Percentiles rank a stretch among this genome's conserved stretches.
phyloP scores from a whole-genome alignment of 805 yeast genomes.

The Cephaloascus albidus region DNA sequence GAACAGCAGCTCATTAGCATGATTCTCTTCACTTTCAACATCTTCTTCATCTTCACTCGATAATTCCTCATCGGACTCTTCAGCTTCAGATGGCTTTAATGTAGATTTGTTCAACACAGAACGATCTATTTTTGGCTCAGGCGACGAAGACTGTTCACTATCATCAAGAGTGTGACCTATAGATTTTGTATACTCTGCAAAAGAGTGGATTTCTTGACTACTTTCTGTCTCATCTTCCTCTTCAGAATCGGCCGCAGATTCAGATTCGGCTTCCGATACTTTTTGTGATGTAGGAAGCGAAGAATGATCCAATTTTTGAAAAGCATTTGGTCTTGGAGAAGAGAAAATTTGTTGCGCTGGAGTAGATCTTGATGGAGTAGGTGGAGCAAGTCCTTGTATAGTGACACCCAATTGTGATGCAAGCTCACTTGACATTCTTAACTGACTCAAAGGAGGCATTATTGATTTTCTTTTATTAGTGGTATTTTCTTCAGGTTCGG shows the following conservation, averaged over 20 bases:
- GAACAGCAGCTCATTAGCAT: neutral
- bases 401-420: conserved; percentile 24
- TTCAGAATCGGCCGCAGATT: neutral
- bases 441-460: conserved; percentile 18
- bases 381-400: conserved; percentile 11
- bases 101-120: neutral
- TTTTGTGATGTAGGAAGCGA: too few relatives aligned
- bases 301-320: too few relatives aligned
- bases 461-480: conserved; percentile 10
- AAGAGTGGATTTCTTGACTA: neutral
- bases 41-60: conserved; percentile 3
- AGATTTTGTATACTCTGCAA: neutral
- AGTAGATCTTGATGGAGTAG: conserved; percentile 1
- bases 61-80: conserved; percentile 2
- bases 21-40: conserved; percentile 1
- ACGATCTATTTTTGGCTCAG: neutral
- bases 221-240: neutral
- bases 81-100: neutral
- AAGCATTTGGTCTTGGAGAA: too few relatives aligned
- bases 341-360: neutral
- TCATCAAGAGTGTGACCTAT: neutral
- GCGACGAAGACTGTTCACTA: neutral
- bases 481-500: neutral
- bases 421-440: conserved; percentile 21
- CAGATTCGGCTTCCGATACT: neutral